Evolutionary conservation across 495 filamentous ascomycete genomes (phyloP), one percentile per base, ranked within the genome.

Genomic region (Friedmanniomyces endolithicus): DNA sequence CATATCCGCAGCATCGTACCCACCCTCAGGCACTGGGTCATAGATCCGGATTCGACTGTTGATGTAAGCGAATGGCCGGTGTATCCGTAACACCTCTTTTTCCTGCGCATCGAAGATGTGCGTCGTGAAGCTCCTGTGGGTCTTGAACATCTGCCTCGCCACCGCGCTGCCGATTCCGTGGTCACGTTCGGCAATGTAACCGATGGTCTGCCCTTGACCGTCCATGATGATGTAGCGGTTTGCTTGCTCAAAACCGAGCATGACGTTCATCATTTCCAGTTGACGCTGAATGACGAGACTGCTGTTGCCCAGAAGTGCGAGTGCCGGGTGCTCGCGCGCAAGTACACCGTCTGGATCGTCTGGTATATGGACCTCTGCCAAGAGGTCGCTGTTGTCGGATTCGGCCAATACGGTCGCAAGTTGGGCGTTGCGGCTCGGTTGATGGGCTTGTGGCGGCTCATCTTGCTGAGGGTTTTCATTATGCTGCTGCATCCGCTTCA

Each of bases 161-260:
- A 85, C 68, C 53, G 75, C 70, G 46, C 69, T 77, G 0, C 69
- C 77, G 54, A 85, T 69, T 0, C 82, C 79, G 50, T 75, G 73
- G 50, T 84, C 83, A 58, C 77, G 76, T 64, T 86, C 83, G 22
- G 81, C 81, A 67, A 86, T 78, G 58, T 81, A 85, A 16, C 83
- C 83, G 47, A 86, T 72, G 56, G 84, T 81, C 29, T 79, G 78
- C 7, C 83, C 83, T 29, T 77, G 69, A n/a, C 78, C 79, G 71
- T 84, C 78, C 75, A 85, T 78, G 48, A 86, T 84, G 25, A 83
- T 74, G 62, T 86, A 86, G 63, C 76, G 78, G 57, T 86, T 85
- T 16, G 83, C 82, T 66, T 86, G 83, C 67, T 86, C 82, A 56
- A 84, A 86, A 0, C 83, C 81, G 69, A 85, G 67, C 68, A 86